Percentiles rank a stretch among this genome's conserved stretches.
Evolutionary conservation across 345 rosid genomes (phyloP).

Genomic region (Eucalyptus curtisii): DNA sequence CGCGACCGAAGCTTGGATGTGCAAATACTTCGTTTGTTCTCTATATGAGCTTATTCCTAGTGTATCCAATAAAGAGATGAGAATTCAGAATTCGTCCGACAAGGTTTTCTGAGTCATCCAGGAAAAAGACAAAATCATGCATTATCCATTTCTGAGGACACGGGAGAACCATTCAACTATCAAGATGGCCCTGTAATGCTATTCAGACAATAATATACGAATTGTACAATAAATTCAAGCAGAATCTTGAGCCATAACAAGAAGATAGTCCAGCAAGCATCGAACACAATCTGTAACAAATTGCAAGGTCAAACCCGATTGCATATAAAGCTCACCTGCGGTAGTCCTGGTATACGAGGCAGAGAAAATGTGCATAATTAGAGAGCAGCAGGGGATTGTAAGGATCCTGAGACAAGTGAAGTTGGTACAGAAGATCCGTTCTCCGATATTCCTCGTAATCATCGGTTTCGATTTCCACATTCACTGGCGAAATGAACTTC

Average conservation of each 20-base stretch:
- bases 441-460: constrained; percentile 27
- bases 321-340: constrained; percentile 33
- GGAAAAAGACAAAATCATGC: neutral
- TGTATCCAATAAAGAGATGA: neutral
- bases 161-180: neutral
- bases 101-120: neutral
- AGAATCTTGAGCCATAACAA: neutral
- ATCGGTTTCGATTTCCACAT: constrained; percentile 27
- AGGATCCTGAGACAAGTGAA: constrained; percentile 50
- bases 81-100: neutral
- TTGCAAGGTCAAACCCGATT: neutral
- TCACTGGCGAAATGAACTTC: constrained; percentile 21
- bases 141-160: neutral
- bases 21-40: neutral
- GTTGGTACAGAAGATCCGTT: constrained; percentile 48
- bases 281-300: neutral
- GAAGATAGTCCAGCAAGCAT: neutral
- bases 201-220: neutral
- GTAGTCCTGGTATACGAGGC: constrained; percentile 33
- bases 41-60: neutral
- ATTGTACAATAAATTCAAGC: neutral
- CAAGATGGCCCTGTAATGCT: neutral
- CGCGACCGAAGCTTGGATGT: neutral
- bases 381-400: constrained; percentile 36
- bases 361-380: constrained; percentile 72